Evolutionary conservation across 495 filamentous ascomycete genomes (phyloP), one percentile per base, ranked within the genome.

Genomic region (Choiromyces venosus): DNA sequence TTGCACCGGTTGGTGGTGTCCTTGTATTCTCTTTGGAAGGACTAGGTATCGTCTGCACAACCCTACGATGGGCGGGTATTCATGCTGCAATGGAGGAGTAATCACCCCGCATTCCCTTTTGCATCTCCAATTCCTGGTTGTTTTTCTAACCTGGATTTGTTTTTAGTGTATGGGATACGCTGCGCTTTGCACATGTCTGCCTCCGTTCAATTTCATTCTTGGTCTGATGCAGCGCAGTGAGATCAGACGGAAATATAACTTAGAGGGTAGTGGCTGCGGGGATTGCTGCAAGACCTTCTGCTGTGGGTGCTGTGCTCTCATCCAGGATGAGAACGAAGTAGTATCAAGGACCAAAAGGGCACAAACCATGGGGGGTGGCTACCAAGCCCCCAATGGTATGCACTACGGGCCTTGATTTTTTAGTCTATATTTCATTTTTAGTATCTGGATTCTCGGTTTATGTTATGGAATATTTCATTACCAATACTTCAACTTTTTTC

Each of bases 21-120:
- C 85, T 36, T 87, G 85, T 72, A 82, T 86, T 37, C 83, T 83
- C 12, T 85, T 84, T 70, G 85, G 85, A 67, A 84, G 81, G 78
- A 85, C 83, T 35, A 82, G 84, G 71, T 80, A 87, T 69, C 83
- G 85, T 2, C 67, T 85, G 37, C 78, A 80, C 52, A 83, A 83
- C 68, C 78, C 74, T 37, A 79, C 77, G 66, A 78, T 86, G 71
- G 74, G 82, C n/a, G 83, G 78, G 19, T 87, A 85, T 73, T 79
- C 82, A 67, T 78, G 81, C 33, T 80, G 84, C 75, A 86, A 86
- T 76, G 82, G 76, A 35, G 81, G 80, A 38, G 85, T 86, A 79
- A 83, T 73, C 36, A 8, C 19, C 42, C 68, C 64, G 4, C 35
- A 33, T 44, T 36, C 9, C 21, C 40, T 37, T 46, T 56, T 52